These are phyloP conservation scores for Xerocomellus amylosporus DNA, from an alignment of 768 basidiomycete genomes.

Conservation along the genomic window DNA sequence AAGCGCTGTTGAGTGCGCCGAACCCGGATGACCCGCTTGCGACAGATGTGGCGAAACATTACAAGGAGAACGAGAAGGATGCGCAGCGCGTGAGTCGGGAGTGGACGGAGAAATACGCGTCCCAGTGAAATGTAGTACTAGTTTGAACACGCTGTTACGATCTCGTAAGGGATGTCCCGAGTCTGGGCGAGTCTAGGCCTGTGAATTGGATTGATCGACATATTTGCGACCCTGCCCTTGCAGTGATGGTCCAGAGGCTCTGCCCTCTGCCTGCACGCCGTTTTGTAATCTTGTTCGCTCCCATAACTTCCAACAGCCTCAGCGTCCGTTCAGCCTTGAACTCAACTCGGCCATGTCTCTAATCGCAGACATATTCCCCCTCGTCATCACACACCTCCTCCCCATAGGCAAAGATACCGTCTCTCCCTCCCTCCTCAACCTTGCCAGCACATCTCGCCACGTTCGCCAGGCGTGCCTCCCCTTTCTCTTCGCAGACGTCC, in stretches of 20 bases:
- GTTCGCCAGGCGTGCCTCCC: slow-evolving; percentile 32
- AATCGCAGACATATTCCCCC: slow-evolving; percentile 35
- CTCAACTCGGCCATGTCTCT: slow-evolving; percentile 24
- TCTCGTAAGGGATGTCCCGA: slow-evolving; percentile 7
- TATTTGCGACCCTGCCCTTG: slow-evolving; percentile 16
- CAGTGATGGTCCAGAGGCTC: neutral
- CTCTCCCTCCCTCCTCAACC: slow-evolving; percentile 19
- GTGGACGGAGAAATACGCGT: slow-evolving; percentile 92
- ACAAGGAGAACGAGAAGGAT: slow-evolving; percentile 95
- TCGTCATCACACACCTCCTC: slow-evolving; percentile 30
- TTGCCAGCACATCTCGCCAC: slow-evolving; percentile 24
- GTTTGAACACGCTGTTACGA: slow-evolving; percentile 2
- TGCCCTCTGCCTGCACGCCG: slow-evolving; percentile 13
- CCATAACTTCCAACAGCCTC: neutral
- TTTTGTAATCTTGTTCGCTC: neutral
- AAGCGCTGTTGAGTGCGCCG: slow-evolving; percentile 93
- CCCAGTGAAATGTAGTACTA: slow-evolving; percentile 18
- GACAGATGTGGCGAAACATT: slow-evolving; percentile 95
- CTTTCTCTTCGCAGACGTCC: slow-evolving; percentile 31
- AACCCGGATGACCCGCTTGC: slow-evolving; percentile 97
- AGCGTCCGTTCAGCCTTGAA: neutral
- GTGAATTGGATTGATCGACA: slow-evolving; percentile 18
- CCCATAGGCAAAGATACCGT: neutral
- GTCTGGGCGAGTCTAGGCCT: slow-evolving; percentile 28
- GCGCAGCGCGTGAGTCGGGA: slow-evolving; percentile 90